These are phyloP conservation scores for Solanum sejunctum DNA, from an alignment of 257 asterid species.

Conservation along the genomic window DNA sequence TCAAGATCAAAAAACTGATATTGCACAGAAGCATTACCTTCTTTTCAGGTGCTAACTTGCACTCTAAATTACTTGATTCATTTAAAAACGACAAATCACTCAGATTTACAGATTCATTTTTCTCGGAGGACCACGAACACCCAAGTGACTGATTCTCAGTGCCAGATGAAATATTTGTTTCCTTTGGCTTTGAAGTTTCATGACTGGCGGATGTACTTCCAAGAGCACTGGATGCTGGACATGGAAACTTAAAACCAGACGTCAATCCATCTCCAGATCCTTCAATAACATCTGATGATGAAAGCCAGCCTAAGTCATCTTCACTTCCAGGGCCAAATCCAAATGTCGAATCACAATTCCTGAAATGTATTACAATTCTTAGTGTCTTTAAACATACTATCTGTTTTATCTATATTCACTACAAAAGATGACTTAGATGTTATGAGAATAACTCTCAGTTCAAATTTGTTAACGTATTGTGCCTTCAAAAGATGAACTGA, in stretches of 20 bases:
- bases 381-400: not conserved
- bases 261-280: constrained; percentile 31
- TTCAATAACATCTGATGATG: constrained; percentile 44
- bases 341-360: constrained; percentile 74
- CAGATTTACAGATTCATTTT: constrained; percentile 25
- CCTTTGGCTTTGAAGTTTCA: constrained; percentile 18
- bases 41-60: constrained; percentile 19
- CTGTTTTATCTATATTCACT: not conserved
- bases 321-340: constrained; percentile 54
- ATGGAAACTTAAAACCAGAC: constrained; percentile 35
- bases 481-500: not conserved
- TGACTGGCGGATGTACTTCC: constrained; percentile 18
- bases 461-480: not conserved
- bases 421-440: not conserved
- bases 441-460: not conserved
- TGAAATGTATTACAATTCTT: constrained; percentile 15
- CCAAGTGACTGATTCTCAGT: constrained; percentile 16
- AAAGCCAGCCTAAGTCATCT: constrained; percentile 60
- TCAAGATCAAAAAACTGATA: not conserved
- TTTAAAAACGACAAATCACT: constrained; percentile 23
- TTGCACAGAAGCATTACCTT: constrained; percentile 20
- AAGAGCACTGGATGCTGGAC: constrained; percentile 27
- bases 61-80: constrained; percentile 21
- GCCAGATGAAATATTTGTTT: constrained; percentile 18
- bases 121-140: constrained; percentile 29